Evolutionary conservation across 441 rosid species (phyloP).

Genomic region (Gossypium davidsonii): DNA sequence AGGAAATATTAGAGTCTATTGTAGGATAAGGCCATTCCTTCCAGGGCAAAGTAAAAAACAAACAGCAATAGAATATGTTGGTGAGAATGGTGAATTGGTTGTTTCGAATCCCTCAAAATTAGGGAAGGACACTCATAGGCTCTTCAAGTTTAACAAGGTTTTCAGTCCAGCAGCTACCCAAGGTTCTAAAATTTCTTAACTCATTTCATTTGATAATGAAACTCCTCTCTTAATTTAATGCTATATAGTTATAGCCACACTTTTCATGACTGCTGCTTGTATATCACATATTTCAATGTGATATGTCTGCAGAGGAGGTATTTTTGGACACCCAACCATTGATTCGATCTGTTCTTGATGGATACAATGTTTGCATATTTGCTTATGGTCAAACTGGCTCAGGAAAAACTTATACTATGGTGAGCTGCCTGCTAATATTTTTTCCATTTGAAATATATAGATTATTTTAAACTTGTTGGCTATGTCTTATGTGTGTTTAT

Average conservation of each 20-base stretch:
- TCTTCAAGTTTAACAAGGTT: constrained; percentile 73
- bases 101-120: constrained; percentile 58
- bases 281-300: not conserved
- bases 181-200: constrained; percentile 30
- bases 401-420: constrained; percentile 96
- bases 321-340: constrained; percentile 83
- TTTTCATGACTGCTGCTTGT: constrained; percentile 4
- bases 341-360: constrained; percentile 84
- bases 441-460: not conserved
- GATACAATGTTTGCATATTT: constrained; percentile 87
- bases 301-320: constrained; percentile 63
- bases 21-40: constrained; percentile 71
- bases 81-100: constrained; percentile 69
- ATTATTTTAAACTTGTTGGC: constrained; percentile 2
- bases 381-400: constrained; percentile 98
- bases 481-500: constrained; percentile 15
- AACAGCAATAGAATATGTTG: constrained; percentile 50
- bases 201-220: constrained; percentile 1
- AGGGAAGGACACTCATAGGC: constrained; percentile 59
- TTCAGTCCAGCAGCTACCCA: constrained; percentile 57
- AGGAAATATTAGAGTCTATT: constrained; percentile 78
- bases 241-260: constrained; percentile 2
- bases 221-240: not conserved
- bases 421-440: constrained; percentile 19
- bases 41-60: constrained; percentile 56